phyloP scores from a whole-genome alignment of 345 rosid species.

The Boechera divaricarpa region DNA sequence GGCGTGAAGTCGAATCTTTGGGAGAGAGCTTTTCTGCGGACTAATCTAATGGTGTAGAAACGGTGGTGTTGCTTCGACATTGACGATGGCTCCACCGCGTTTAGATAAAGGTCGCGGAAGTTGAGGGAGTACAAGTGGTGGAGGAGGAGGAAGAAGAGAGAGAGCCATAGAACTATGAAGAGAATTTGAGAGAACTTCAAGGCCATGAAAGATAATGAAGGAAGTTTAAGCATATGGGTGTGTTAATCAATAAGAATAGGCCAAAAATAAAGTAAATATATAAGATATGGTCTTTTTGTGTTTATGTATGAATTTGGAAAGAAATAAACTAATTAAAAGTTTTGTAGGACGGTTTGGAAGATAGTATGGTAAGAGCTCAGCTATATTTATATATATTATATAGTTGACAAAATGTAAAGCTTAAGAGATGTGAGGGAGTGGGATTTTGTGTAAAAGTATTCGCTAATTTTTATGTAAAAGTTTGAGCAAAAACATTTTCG shows the following conservation, averaged over 20 bases:
- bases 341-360: constrained; percentile 34
- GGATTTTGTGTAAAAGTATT: constrained; percentile 18
- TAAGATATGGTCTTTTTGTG: constrained; percentile 1
- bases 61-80: constrained; percentile 13
- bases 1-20: constrained; percentile 66
- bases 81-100: constrained; percentile 6
- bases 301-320: constrained; percentile 11
- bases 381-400: constrained; percentile 25
- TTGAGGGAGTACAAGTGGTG: constrained; percentile 52
- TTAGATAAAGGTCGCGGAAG: constrained; percentile 39
- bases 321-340: not conserved
- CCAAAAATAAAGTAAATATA: constrained; percentile 1
- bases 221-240: constrained; percentile 17
- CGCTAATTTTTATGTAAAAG: no score
- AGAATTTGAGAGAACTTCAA: constrained; percentile 51
- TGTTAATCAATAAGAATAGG: constrained; percentile 19
- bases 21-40: constrained; percentile 56
- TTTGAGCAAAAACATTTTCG: no score
- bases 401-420: constrained; percentile 46
- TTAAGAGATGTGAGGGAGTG: constrained; percentile 42
- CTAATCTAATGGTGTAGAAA: constrained; percentile 34
- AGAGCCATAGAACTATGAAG: constrained; percentile 58
- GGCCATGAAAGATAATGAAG: constrained; percentile 53
- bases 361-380: constrained; percentile 13
- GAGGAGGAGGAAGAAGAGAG: constrained; percentile 56